Conservation (phyloP, 371 early-diverging fungal species). For the Dichotomocladium elegans region DNA sequence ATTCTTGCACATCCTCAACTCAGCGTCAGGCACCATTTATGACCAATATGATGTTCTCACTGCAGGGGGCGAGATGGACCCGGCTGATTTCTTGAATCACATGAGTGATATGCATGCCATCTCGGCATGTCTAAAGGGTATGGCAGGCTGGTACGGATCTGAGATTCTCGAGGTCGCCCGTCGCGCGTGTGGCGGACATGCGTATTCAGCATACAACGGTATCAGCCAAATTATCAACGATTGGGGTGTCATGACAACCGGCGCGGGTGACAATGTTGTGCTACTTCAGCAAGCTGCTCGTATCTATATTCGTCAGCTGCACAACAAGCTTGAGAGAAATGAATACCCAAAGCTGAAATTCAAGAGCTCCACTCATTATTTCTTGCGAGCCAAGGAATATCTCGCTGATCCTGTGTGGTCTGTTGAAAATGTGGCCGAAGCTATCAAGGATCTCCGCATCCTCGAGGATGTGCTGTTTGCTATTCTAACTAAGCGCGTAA, state of each 20-base stretch:
- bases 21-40: slow-evolving; percentile 14
- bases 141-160: slow-evolving; percentile 54
- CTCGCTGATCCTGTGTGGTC: slow-evolving; percentile 21
- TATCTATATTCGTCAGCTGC: slow-evolving; percentile 20
- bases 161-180: slow-evolving; percentile 60
- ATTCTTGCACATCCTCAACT: slow-evolving; percentile 48
- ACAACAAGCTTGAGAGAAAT: slow-evolving; percentile 21
- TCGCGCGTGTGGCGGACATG: slow-evolving; percentile 59
- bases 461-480: slow-evolving; percentile 27
- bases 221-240: slow-evolving; percentile 61
- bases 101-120: slow-evolving; percentile 63
- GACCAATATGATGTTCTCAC: slow-evolving; percentile 31
- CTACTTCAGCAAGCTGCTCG: slow-evolving; percentile 59
- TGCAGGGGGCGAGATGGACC: slow-evolving; percentile 39
- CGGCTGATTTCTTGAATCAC: slow-evolving; percentile 43
- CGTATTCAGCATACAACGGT: slow-evolving; percentile 65
- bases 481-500: slow-evolving; percentile 35
- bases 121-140: slow-evolving; percentile 53
- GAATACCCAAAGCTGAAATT: slow-evolving; percentile 26
- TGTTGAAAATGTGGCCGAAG: slow-evolving; percentile 14
- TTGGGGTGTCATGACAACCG: slow-evolving; percentile 69
- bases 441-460: slow-evolving; percentile 21
- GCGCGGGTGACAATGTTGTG: slow-evolving; percentile 71
- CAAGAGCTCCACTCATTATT: slow-evolving; percentile 31
- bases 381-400: slow-evolving; percentile 26